These are phyloP conservation scores for Arthrobotrys entomopaga DNA, from an alignment of 2,329 filamentous ascomycete species.

Conservation along the genomic window DNA sequence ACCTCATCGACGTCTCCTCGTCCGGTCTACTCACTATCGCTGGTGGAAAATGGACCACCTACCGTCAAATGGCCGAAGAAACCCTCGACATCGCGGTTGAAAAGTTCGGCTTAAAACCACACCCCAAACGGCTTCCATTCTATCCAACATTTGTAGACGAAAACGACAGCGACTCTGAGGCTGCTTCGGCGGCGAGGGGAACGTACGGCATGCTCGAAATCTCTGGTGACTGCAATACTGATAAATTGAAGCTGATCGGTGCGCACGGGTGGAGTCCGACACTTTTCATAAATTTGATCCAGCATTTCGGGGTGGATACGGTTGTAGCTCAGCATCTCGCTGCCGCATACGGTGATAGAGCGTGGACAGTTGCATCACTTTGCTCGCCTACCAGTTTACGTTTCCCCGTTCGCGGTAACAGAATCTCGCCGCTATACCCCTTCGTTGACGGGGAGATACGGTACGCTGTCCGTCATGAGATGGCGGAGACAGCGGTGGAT, in stretches of 20 bases:
- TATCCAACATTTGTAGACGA: slow-evolving; percentile 50
- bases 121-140: slow-evolving; percentile 64
- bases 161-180: slow-evolving; percentile 39
- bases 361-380: slow-evolving; percentile 87
- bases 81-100: slow-evolving; percentile 82
- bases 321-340: slow-evolving; percentile 90
- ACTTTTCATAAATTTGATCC: slow-evolving; percentile 93
- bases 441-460: slow-evolving; percentile 92
- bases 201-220: slow-evolving; percentile 61
- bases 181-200: slow-evolving; percentile 43
- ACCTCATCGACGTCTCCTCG: slow-evolving; percentile 80
- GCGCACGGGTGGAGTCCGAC: slow-evolving; percentile 89
- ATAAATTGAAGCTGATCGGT: slow-evolving; percentile 81
- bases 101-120: slow-evolving; percentile 72
- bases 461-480: slow-evolving; percentile 88
- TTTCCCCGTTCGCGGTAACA: slow-evolving; percentile 83
- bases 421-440: slow-evolving; percentile 82
- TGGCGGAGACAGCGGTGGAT: slow-evolving; percentile 89
- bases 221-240: slow-evolving; percentile 82
- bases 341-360: slow-evolving; percentile 87
- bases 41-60: slow-evolving; percentile 92
- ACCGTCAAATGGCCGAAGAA: slow-evolving; percentile 92
- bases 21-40: slow-evolving; percentile 85
- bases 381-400: slow-evolving; percentile 79
- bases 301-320: slow-evolving; percentile 90